These are phyloP conservation scores for Exophiala alcalophila DNA, from an alignment of 2,329 filamentous ascomycete genomes.

Conservation along the genomic window DNA sequence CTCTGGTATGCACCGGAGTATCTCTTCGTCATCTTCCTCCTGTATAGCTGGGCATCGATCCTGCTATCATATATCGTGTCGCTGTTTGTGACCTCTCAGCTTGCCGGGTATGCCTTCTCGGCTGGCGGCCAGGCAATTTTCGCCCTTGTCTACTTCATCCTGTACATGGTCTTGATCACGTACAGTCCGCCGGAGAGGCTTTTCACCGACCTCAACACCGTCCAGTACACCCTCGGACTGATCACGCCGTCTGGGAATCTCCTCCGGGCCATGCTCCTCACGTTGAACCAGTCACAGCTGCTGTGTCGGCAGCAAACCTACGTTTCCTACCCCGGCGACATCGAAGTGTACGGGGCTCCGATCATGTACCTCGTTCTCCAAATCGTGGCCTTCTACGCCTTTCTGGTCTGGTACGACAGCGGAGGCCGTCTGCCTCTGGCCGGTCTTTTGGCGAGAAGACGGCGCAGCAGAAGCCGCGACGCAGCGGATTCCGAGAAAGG, in stretches of 20 bases:
- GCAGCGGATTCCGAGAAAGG: neutral
- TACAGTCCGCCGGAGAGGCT: conserved; percentile 11
- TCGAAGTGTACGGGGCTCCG: conserved; percentile 19
- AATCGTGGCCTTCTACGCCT: conserved; percentile 12
- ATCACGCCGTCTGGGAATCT: conserved; percentile 24
- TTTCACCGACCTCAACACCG: conserved; percentile 10
- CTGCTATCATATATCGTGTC: conserved; percentile 23
- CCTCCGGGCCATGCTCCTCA: conserved; percentile 18
- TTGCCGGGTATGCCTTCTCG: conserved; percentile 24
- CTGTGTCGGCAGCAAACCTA: conserved; percentile 13
- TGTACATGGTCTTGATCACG: conserved; percentile 13
- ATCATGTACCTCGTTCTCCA: conserved; percentile 26
- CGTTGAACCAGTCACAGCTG: conserved; percentile 23
- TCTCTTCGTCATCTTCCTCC: conserved; percentile 20
- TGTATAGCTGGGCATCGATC: conserved; percentile 22
- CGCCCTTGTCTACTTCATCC: conserved; percentile 21
- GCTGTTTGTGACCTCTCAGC: conserved; percentile 18
- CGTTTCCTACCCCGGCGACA: conserved; percentile 11
- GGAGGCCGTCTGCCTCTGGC: no score
- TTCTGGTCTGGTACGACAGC: conserved; percentile 22
- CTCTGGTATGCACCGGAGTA: conserved; percentile 13
- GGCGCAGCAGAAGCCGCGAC: neutral
- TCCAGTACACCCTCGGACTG: conserved; percentile 23
- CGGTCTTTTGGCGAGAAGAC: conserved; percentile 4
- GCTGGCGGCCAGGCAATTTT: conserved; percentile 20